Base-by-base conservation (phyloP, 768 basidiomycete species). In the Collybia nuda region DNA sequence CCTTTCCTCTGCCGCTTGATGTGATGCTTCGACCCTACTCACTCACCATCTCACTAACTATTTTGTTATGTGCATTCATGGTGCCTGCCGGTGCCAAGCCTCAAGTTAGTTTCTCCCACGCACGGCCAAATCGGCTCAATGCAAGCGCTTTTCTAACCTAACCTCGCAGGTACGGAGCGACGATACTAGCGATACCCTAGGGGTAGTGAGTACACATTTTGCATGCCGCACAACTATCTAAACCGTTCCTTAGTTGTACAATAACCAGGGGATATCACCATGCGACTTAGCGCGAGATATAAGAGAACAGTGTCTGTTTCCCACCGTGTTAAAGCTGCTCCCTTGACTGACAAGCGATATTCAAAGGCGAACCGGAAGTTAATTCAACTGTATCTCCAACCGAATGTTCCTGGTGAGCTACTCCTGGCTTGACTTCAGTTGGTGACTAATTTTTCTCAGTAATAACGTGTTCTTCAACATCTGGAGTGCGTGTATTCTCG, bases 401-500 rank as follows among this genome's bases (percentile, higher is more conserved):
- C 11, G 41, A 50, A 15, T 61, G 59, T 51, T 54, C 59, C 32
- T 61, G 59, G 59, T 61, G 35, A 37, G 59, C 15, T 23, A n/a
- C 8, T 15, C 29, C 51, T 56, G 44, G n/a, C 26, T 3, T 24
- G 21, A 23, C n/a, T 29, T 21, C 3, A 51, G 37, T 7, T 53
- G 57, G 44, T 32, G 5, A 35, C 14, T 42, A 18, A 47, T 9
- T 1, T 22, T 24, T 44, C 38, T 51, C 40, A 73, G 71, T 53
- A 71, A 67, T 26, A 62, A 57, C 32, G 60, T 67, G 7, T 64
- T 60, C 22, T 65, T 63, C 56, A 61, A 65, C 32, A 22, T 66
- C 11, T 66, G 62, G 62, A 57, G 55, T 39, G 62, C 63, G 17
- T 66, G 64, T 55, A 40, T 52, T 8, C 17, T 40, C 17, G 42